Conservation (phyloP, 345 rosid species). For the Citrus mangshanensis region DNA sequence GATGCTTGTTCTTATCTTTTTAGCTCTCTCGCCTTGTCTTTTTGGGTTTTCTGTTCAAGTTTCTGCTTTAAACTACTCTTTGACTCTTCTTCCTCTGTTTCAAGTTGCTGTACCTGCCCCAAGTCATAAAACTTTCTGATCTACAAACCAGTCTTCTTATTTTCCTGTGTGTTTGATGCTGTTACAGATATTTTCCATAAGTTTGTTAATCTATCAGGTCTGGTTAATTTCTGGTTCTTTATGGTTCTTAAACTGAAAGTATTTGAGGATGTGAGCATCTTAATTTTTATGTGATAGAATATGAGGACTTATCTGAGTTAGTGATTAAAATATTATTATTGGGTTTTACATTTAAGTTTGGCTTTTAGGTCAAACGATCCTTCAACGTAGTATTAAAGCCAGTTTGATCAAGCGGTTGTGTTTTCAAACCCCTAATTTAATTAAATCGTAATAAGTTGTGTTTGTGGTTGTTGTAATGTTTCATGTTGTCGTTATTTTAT, state of each 20-base stretch:
- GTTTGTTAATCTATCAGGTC: not conserved
- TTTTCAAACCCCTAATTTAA: not conserved
- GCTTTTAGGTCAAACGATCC: not conserved
- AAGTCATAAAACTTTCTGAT: not conserved
- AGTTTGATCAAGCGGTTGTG: not conserved
- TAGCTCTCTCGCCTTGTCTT: not conserved
- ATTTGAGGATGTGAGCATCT: not conserved
- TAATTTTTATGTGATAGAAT: not conserved
- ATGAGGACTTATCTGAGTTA: not conserved
- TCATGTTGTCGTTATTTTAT: not conserved
- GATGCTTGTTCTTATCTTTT: not conserved
- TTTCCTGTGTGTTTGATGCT: not conserved
- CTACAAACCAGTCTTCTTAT: not conserved
- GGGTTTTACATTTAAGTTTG: too few species aligned
- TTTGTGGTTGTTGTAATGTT: too few species aligned
- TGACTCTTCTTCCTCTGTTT: not conserved
- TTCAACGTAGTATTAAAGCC: not conserved
- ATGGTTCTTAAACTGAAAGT: not conserved
- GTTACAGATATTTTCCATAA: not conserved
- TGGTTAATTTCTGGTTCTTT: not conserved
- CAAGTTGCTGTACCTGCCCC: not conserved
- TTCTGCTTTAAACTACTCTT: not conserved
- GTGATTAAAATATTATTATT: too few species aligned
- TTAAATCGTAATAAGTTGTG: too few species aligned
- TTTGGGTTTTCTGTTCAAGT: not conserved